Evolutionary conservation across 1,139 yeast genomes (phyloP).

Genomic region (Zygosaccharomyces pseudobailii): DNA sequence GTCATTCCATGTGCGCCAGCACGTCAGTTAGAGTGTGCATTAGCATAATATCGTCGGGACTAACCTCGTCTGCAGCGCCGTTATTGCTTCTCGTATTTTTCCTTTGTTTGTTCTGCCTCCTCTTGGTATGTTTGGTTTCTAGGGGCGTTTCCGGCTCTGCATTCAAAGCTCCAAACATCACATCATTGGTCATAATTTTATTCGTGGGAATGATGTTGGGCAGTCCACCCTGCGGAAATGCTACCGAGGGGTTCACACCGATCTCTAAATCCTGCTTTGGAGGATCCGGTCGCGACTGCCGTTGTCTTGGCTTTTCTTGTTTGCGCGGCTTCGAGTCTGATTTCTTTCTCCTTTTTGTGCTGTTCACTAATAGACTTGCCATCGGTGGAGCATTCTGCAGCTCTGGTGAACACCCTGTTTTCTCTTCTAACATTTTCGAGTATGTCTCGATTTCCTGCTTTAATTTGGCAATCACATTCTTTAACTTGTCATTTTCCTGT

Average conservation of each 20-base stretch:
- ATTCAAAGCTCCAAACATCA: conserved; percentile 12
- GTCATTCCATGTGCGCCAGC: conserved; percentile 21
- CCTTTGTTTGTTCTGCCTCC: conserved; percentile 4
- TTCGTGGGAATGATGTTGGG: conserved; percentile 2
- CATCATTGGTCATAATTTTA: conserved; percentile 9
- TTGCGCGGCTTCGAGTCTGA: neutral
- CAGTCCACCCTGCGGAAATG: conserved; percentile 1
- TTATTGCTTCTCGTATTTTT: neutral
- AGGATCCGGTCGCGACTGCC: neutral
- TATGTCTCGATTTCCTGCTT: conserved; percentile 34
- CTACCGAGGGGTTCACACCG: neutral
- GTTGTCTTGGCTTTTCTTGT: neutral
- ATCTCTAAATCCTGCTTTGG: conserved; percentile 1
- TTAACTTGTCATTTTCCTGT: conserved; percentile 26
- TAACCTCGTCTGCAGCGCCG: conserved; percentile 8
- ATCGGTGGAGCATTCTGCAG: conserved; percentile 11
- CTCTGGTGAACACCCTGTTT: neutral
- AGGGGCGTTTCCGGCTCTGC: neutral
- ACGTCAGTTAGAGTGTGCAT: conserved; percentile 25
- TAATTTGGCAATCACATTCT: conserved; percentile 24
- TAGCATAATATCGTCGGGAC: conserved; percentile 22
- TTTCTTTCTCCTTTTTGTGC: conserved; percentile 15
- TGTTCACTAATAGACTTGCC: conserved; percentile 16
- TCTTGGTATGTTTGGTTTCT: neutral
- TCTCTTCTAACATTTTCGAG: conserved; percentile 16